Conservation (phyloP, 257 asterid genomes). For the Fraxinus cuspidata region DNA sequence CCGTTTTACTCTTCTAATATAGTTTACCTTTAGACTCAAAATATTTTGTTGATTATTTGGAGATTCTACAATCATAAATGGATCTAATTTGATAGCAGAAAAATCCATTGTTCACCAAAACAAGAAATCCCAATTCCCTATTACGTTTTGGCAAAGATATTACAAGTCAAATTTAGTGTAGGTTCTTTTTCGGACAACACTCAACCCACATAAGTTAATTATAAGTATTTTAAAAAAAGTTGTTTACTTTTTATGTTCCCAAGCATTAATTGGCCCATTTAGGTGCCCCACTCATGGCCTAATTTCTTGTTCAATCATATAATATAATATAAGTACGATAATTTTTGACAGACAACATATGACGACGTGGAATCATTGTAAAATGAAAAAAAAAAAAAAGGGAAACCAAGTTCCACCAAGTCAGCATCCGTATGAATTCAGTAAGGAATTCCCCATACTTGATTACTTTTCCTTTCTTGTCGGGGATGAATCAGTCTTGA, state of each 20-base stretch:
- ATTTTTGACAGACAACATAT: too few species aligned
- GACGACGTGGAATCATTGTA: too few species aligned
- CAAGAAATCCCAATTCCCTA: constrained; percentile 17
- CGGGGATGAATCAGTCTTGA: too few species aligned
- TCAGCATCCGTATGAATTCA: too few species aligned
- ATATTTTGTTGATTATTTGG: background rate
- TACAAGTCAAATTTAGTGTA: background rate
- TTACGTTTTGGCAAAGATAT: background rate
- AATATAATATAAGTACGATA: too few species aligned
- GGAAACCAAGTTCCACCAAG: too few species aligned
- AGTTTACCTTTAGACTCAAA: background rate
- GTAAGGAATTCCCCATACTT: too few species aligned
- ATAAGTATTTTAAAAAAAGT: background rate
- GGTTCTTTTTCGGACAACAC: constrained; percentile 19
- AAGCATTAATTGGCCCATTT: constrained; percentile 26
- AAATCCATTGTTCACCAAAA: constrained; percentile 9
- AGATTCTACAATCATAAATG: background rate
- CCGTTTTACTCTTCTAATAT: background rate
- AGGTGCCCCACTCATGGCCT: constrained; percentile 33
- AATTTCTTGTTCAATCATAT: background rate
- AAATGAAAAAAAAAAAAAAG: too few species aligned
- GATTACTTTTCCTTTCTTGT: too few species aligned
- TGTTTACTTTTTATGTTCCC: background rate
- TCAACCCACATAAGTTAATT: constrained; percentile 11
- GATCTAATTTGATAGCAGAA: background rate